Base-by-base conservation (phyloP, 306 rosid genomes). In the Cicer arietinum region DNA sequence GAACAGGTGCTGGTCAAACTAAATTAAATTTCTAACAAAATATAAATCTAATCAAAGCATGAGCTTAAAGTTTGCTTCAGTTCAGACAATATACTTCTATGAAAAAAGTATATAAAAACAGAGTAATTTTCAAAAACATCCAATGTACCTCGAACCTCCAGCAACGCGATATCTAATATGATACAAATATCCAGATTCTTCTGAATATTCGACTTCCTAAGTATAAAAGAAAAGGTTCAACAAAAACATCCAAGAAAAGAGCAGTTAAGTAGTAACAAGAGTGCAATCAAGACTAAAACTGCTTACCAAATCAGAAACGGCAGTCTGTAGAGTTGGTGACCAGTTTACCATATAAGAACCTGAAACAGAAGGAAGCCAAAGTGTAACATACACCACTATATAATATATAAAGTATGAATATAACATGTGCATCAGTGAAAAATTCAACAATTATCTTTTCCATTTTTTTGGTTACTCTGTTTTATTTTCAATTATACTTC, bases 301-400 rank as follows among this genome's bases (percentile, higher is more conserved):
- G 78, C 87, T 76, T 84, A 89, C 98, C 92, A 94, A 79, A 84
- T 94, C 98, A 43, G 98, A 94, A 82, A 94, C 97, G 60, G 98
- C 98, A 80, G 98, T 94, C 80, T 94, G 98, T 76, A 94, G 86
- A 83, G 76, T 71, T 40, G 98, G 98, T 83, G 98, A 90, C 98
- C 98, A 94, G 82, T 94, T 94, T 64, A 94, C 98, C 92, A 94
- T 88, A 80, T 94, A 94, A 41, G 98, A 91, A 64, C 97, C 98
- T 94, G 74, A 72, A 85, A 39, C 54, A 54, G 13, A 42, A 40
- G 54, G 56, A 77, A 66, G 65, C 11, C 47, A 45, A 57, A 70
- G 43, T 30, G 62, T 43, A 12, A 71, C 5, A 61, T 54, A 80
- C 63, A 69, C 50, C 54, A 47, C 63, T 16, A 39, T 41, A 71